Base-by-base conservation (phyloP, 2,329 filamentous ascomycete species). In the Chaetomiaceae sp. region DNA sequence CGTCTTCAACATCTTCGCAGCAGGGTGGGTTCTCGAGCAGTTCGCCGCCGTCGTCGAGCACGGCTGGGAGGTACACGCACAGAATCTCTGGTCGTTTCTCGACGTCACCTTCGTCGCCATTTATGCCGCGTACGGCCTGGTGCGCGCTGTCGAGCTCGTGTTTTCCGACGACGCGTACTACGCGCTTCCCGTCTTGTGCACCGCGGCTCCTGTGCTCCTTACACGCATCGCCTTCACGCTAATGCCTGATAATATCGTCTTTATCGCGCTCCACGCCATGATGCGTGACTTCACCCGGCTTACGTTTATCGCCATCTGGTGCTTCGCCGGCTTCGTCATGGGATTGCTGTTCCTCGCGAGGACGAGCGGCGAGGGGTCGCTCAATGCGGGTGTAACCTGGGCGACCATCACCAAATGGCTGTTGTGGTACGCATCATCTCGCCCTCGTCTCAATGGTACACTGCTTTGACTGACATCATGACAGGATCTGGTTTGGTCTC, bases 41-140 rank as follows among this genome's bases (percentile, higher is more conserved):
- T 73, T 84, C 56, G 79, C 82, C 1, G 80, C 82, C 2, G 80
- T 87, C 37, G 73, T 84, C 10, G 85, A 87, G 64, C 85, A 88
- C 60, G 75, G 73, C 27, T 75, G 72, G 85, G 78, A 81, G 42
- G 85, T 89, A 1, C 86, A 89, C 60, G 85, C 84, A 0, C 85
- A 89, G 65, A 87, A 87, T 60, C 73, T 89, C 5, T 89, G 85
- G 86, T 84, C 84, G 0, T 89, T 89, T 62, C 75, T 89, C 14
- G 86, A 89, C 65, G 76, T 87, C n/a, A 81, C 80, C 1, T 89
- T 88, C 59, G 75, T 80, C 3, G 64, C 73, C 34, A 84, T 89
- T 47, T 89, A 84, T 64, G 67, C 73, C 16, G 67, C 75, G 42
- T 89, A 89, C 64, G 72, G 85, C 16, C 62, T 77, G 33, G 72